Conservation (phyloP, 73 alveolate genomes). For the Stentor coeruleus region DNA sequence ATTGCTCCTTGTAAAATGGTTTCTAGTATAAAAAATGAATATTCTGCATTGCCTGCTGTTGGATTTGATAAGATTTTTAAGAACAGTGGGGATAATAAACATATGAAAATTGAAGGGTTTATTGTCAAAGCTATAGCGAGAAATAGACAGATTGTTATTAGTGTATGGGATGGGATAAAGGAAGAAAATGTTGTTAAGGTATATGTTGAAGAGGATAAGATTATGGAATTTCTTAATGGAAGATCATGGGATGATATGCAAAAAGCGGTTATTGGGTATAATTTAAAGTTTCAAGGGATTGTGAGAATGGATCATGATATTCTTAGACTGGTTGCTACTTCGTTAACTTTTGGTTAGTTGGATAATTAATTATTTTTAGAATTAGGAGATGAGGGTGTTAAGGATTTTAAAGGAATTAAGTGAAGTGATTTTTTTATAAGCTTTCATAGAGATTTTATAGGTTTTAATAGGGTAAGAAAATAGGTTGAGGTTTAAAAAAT, state of each 20-base stretch:
- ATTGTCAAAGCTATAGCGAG: neutral
- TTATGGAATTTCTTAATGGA: neutral
- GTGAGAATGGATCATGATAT: neutral
- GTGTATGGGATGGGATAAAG: neutral
- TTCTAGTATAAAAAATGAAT: neutral
- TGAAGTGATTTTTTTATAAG: too few relatives aligned
- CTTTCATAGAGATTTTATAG: too few relatives aligned
- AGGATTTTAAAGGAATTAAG: too few relatives aligned
- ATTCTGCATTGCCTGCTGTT: neutral
- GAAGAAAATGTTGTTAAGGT: neutral
- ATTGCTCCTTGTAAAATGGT: neutral
- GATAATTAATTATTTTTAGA: too few relatives aligned
- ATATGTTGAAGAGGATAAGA: neutral
- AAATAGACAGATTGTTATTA: neutral
- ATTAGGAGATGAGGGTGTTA: too few relatives aligned
- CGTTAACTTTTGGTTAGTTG: too few relatives aligned
- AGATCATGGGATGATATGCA: neutral
- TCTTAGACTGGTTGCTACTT: neutral
- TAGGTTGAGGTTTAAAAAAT: too few relatives aligned
- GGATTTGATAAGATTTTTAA: neutral
- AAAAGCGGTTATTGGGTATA: neutral
- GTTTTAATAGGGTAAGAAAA: too few relatives aligned
- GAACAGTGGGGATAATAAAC: neutral
- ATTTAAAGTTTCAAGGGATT: neutral
- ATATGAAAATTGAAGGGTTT: conserved; percentile 9